Evolutionary conservation across 2,329 filamentous ascomycete species (phyloP).

Genomic region (Malbranchea zuffiana): DNA sequence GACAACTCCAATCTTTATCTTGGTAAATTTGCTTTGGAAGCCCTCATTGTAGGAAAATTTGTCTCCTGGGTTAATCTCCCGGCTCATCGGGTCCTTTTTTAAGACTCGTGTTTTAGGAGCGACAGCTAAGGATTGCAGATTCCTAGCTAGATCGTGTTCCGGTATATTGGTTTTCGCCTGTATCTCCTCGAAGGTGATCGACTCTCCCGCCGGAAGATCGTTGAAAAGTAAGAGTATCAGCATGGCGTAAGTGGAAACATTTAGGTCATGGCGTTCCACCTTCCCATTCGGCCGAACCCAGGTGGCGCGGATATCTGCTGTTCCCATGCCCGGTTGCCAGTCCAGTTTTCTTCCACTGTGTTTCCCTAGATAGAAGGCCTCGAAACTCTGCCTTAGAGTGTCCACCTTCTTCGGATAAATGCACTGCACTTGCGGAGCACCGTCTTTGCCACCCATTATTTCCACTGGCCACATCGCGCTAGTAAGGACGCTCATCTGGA

Average conservation of each 20-base stretch:
- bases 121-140: conserved; percentile 70
- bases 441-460: conserved; percentile 56
- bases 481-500: conserved; percentile 76
- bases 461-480: conserved; percentile 94
- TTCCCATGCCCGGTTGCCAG: conserved; percentile 69
- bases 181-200: conserved; percentile 62
- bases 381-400: conserved; percentile 69
- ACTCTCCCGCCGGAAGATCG: conserved; percentile 46
- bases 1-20: conserved; percentile 82
- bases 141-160: conserved; percentile 58
- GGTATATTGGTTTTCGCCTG: conserved; percentile 73
- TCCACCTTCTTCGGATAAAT: conserved; percentile 66
- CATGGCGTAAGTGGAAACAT: conserved; percentile 88
- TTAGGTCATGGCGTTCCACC: conserved; percentile 72
- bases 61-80: conserved; percentile 65
- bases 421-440: conserved; percentile 41
- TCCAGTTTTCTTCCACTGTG: conserved; percentile 80
- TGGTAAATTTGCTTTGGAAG: conserved; percentile 72
- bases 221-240: conserved; percentile 85
- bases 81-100: conserved; percentile 66
- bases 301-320: conserved; percentile 73
- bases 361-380: conserved; percentile 75
- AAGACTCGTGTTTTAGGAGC: conserved; percentile 74
- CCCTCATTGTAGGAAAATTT: conserved; percentile 70
- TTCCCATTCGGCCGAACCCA: conserved; percentile 63